Percentiles rank a stretch among this genome's conserved stretches.
phyloP scores from a whole-genome alignment of 805 yeast genomes.

The Kodamaea leandrae region DNA sequence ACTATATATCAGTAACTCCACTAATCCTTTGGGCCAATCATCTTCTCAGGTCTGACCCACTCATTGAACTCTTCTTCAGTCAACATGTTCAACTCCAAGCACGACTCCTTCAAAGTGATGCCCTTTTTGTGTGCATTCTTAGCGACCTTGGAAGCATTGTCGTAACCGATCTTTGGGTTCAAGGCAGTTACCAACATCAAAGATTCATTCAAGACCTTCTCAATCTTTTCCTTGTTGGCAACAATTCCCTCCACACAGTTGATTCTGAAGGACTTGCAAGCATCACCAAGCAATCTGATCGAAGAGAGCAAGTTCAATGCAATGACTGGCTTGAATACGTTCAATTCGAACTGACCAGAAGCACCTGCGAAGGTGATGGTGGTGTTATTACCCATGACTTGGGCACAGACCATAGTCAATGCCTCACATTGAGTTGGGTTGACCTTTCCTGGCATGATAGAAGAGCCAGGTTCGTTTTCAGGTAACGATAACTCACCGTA shows the following conservation, averaged over 20 bases:
- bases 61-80: constrained; percentile 34
- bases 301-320: constrained; percentile 36
- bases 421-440: constrained; percentile 43
- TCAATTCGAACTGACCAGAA: constrained; percentile 40
- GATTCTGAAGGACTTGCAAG: constrained; percentile 32
- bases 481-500: constrained; percentile 40
- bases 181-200: constrained; percentile 42
- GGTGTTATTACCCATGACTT: constrained; percentile 39
- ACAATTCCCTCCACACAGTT: constrained; percentile 39
- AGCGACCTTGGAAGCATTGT: constrained; percentile 40
- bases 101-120: constrained; percentile 36
- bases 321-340: constrained; percentile 41
- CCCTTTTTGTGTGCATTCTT: constrained; percentile 43
- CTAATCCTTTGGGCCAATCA: constrained; percentile 35
- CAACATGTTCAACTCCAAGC: constrained; percentile 36
- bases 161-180: constrained; percentile 42
- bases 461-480: constrained; percentile 41
- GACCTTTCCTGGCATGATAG: constrained; percentile 43
- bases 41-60: constrained; percentile 41
- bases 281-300: constrained; percentile 35
- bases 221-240: constrained; percentile 37
- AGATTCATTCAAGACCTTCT: constrained; percentile 36
- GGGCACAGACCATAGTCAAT: constrained; percentile 40
- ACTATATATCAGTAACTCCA: background rate
- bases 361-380: constrained; percentile 41